A percentile compares a stretch with the other conserved stretches of the same genome.
phyloP scores from a whole-genome alignment of 2,329 filamentous ascomycete genomes.

The Exophiala bonariae region DNA sequence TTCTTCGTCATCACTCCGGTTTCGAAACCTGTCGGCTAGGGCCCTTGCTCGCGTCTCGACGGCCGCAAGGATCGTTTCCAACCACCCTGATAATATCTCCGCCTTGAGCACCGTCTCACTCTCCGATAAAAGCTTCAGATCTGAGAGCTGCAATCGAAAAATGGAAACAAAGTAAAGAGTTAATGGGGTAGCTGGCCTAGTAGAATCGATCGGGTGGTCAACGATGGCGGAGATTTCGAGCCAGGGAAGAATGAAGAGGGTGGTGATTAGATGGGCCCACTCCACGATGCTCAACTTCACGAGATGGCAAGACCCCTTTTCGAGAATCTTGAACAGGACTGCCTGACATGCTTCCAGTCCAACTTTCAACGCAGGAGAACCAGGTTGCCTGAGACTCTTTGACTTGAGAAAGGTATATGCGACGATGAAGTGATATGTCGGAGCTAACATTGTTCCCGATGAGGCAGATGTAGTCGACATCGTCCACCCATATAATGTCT shows the following conservation, averaged over 20 bases:
- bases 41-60: constrained; percentile 3
- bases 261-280: constrained; percentile 18
- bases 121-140: background rate
- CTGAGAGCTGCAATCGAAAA: constrained; percentile 3
- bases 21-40: background rate
- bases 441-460: background rate
- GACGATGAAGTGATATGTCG: constrained; percentile 13
- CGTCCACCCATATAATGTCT: constrained; percentile 3
- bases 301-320: constrained; percentile 7
- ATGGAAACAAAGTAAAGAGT: constrained; percentile 4
- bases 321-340: constrained; percentile 11
- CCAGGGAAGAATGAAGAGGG: constrained; percentile 17
- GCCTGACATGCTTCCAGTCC: constrained; percentile 5
- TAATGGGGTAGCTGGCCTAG: background rate
- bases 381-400: background rate
- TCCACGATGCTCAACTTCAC: constrained; percentile 11
- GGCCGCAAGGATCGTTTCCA: constrained; percentile 15
- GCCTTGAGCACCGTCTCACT: background rate
- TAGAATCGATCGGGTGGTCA: background rate
- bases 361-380: background rate
- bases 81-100: constrained; percentile 9
- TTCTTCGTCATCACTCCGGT: background rate
- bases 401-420: constrained; percentile 17
- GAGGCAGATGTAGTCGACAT: background rate
- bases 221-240: constrained; percentile 2